Conservation (phyloP, 805 yeast species). For the Candida insectalens region DNA sequence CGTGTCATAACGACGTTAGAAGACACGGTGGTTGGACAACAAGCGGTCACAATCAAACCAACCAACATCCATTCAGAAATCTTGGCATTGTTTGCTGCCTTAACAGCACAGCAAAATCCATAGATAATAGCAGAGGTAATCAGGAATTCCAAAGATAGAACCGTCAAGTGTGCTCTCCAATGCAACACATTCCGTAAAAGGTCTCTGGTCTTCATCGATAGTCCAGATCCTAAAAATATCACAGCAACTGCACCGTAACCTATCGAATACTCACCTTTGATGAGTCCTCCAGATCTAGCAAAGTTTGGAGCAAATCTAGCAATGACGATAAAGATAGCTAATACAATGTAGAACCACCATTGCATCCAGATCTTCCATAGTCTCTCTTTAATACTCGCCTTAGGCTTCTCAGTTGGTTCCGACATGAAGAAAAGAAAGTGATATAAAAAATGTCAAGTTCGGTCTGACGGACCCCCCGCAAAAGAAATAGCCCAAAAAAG, state of each 20-base stretch:
- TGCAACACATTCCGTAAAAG: conserved; percentile 54
- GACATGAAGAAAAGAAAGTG: too few species aligned
- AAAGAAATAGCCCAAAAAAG: too few species aligned
- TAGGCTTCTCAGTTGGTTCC: too few species aligned
- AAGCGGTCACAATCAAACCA: conserved; percentile 73
- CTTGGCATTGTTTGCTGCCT: conserved; percentile 41
- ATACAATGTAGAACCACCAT: conserved; percentile 70
- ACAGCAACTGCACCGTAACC: conserved; percentile 83
- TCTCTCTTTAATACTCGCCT: too few species aligned
- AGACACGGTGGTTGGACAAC: conserved; percentile 87
- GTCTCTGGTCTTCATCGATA: conserved; percentile 61
- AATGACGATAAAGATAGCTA: conserved; percentile 65
- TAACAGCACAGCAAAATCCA: conserved; percentile 64
- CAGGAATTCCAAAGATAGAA: conserved; percentile 57
- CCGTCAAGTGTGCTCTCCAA: conserved; percentile 78
- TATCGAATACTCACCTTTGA: conserved; percentile 66
- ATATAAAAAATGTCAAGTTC: too few species aligned
- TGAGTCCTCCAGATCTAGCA: conserved; percentile 74
- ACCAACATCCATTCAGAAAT: conserved; percentile 72
- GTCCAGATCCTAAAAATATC: conserved; percentile 73
- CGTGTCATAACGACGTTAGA: conserved; percentile 91
- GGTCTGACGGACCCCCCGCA: too few species aligned
- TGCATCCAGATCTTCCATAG: conserved; percentile 11
- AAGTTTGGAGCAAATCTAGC: conserved; percentile 75
- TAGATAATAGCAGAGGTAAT: conserved; percentile 41